Conservation (phyloP, 306 rosid species). For the Casuarina glauca region DNA sequence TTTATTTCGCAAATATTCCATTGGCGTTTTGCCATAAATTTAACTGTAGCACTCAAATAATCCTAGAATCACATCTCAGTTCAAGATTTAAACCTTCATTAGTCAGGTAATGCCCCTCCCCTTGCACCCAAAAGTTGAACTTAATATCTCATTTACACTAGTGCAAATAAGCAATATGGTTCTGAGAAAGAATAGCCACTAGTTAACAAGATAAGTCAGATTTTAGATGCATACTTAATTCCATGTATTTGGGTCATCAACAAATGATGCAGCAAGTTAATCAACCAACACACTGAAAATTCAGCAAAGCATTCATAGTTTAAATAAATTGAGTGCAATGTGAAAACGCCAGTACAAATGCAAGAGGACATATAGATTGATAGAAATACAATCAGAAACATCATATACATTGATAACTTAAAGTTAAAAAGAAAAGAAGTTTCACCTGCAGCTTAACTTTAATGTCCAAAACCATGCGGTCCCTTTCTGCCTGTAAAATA, state of each 20-base stretch:
- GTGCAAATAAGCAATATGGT: background rate
- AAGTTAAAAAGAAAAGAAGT: conserved; percentile 17
- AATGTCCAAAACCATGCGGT: conserved; percentile 94
- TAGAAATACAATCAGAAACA: background rate
- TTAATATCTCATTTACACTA: background rate
- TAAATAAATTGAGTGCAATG: background rate
- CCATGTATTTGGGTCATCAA: background rate
- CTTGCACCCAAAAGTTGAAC: background rate
- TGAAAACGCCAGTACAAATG: background rate
- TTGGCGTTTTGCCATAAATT: background rate
- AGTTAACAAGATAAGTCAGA: too few relatives aligned
- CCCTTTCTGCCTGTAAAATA: conserved; percentile 89
- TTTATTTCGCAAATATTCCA: background rate
- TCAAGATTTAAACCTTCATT: background rate
- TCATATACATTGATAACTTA: background rate
- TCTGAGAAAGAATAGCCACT: too few relatives aligned
- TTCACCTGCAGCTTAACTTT: conserved; percentile 96
- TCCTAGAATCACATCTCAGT: background rate
- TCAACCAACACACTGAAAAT: background rate
- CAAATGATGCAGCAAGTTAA: background rate
- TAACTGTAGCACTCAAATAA: background rate
- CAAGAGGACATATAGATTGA: background rate
- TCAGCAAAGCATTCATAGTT: background rate
- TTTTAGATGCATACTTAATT: too few relatives aligned
- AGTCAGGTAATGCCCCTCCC: background rate